phyloP scores from a whole-genome alignment of 495 filamentous ascomycete species.

The Trichoderma parareesei region DNA sequence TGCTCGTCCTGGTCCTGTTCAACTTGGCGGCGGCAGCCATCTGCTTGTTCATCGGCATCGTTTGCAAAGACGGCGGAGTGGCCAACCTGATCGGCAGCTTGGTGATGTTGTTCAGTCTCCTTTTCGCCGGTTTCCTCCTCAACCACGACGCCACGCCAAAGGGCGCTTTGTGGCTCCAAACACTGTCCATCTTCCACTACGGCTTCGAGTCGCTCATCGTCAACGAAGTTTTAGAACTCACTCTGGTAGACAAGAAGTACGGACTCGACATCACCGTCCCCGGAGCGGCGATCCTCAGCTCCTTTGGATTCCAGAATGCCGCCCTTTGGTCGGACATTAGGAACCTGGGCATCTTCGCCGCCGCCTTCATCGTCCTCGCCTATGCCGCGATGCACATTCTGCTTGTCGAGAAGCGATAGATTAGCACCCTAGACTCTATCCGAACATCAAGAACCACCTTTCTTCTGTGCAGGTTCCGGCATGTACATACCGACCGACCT shows the following conservation, averaged over 20 bases:
- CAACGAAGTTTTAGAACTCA: conserved; percentile 91
- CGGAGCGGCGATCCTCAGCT: conserved; percentile 85
- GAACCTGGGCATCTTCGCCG: conserved; percentile 74
- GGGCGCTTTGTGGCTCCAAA: conserved; percentile 78
- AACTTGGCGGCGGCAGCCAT: conserved; percentile 90
- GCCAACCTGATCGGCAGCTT: conserved; percentile 91
- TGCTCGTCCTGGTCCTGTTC: conserved; percentile 88
- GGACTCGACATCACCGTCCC: conserved; percentile 95
- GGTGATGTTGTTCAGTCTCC: conserved; percentile 94
- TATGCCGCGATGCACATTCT: conserved; percentile 91
- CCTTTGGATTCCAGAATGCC: conserved; percentile 80
- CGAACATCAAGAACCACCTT: background rate
- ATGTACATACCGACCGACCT: conserved; percentile 17
- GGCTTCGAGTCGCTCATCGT: conserved; percentile 94
- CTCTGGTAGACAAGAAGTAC: conserved; percentile 84
- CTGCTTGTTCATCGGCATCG: conserved; percentile 92
- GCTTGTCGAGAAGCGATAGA: conserved; percentile 79
- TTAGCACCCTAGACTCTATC: background rate
- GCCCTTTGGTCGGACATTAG: conserved; percentile 81
- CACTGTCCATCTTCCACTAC: conserved; percentile 98
- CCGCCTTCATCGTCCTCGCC: conserved; percentile 75
- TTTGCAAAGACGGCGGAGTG: conserved; percentile 84
- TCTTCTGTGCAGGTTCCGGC: conserved; percentile 1
- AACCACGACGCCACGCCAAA: conserved; percentile 90
- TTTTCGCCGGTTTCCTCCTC: conserved; percentile 87